phyloP scores from a whole-genome alignment of 495 filamentous ascomycete species.

The Clohesyomyces aquaticus region DNA sequence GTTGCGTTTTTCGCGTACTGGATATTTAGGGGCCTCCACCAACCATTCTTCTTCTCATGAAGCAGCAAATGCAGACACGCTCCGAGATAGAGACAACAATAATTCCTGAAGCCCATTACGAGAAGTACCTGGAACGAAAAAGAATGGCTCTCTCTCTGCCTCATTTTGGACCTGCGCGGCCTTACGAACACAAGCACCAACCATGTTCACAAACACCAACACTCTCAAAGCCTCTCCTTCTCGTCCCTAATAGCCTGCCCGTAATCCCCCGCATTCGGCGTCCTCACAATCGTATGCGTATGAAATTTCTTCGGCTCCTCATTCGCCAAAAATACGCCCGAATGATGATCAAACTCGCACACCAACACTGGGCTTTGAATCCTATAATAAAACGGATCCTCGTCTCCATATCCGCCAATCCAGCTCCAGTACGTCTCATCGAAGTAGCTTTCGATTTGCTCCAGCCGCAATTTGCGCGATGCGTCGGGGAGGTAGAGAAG shows the following conservation, averaged over 20 bases:
- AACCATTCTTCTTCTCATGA: too few relatives aligned
- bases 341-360: conserved; percentile 80
- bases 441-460: conserved; percentile 56
- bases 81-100: too few relatives aligned
- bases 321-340: conserved; percentile 75
- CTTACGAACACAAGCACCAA: too few relatives aligned
- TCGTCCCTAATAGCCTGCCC: conserved; percentile 57
- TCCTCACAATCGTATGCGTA: conserved; percentile 70
- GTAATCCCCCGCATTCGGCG: conserved; percentile 76
- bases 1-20: too few relatives aligned
- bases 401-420: conserved; percentile 69
- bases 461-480: conserved; percentile 57
- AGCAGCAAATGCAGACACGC: too few relatives aligned
- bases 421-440: conserved; percentile 74
- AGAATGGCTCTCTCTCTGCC: too few relatives aligned
- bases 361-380: conserved; percentile 74
- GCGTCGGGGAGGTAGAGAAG: conserved; percentile 63
- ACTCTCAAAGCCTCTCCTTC: conserved; percentile 23
- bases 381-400: conserved; percentile 75
- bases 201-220: too few relatives aligned
- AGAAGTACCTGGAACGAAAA: too few relatives aligned
- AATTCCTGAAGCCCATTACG: too few relatives aligned
- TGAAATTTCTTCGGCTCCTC: conserved; percentile 74
- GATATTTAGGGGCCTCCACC: too few relatives aligned
- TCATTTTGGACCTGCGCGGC: too few relatives aligned